These are phyloP conservation scores for Neurospora crassa DNA, from an alignment of 2,329 filamentous ascomycete genomes.

Conservation along the genomic window DNA sequence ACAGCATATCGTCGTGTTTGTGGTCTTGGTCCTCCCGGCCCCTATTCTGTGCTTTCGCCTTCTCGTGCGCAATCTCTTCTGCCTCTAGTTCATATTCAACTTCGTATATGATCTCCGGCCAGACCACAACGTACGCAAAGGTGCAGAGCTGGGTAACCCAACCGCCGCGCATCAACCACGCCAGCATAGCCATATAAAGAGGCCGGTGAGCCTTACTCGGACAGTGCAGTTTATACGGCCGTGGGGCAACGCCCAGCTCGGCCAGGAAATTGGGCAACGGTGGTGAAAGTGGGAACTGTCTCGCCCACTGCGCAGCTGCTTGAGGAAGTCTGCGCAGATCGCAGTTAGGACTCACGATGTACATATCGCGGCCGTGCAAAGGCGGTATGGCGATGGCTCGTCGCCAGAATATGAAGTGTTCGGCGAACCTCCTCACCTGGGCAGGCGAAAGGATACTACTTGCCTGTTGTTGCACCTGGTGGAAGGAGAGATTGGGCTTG, in stretches of 20 bases:
- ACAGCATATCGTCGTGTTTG: background rate
- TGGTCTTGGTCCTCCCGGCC: constrained; percentile 6
- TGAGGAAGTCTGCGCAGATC: constrained; percentile 61
- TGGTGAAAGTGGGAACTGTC: constrained; percentile 73
- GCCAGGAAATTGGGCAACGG: constrained; percentile 81
- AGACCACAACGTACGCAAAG: constrained; percentile 80
- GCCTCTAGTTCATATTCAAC: constrained; percentile 64
- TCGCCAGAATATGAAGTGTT: constrained; percentile 93
- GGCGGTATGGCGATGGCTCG: constrained; percentile 86
- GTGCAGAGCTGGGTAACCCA: constrained; percentile 93
- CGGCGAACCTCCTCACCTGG: constrained; percentile 78
- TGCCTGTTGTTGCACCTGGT: constrained; percentile 54
- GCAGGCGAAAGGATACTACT: constrained; percentile 63
- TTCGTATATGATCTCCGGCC: constrained; percentile 71
- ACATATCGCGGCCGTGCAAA: constrained; percentile 79
- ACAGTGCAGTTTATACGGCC: constrained; percentile 74
- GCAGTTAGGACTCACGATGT: constrained; percentile 85
- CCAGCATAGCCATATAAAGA: constrained; percentile 81
- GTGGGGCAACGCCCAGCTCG: constrained; percentile 67
- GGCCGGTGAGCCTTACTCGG: constrained; percentile 81
- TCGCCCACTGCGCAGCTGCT: constrained; percentile 63
- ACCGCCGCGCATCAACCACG: constrained; percentile 84
- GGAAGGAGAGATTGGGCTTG: constrained; percentile 57
- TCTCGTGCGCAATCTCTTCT: constrained; percentile 42
- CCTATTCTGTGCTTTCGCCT: constrained; percentile 15